Evolutionary conservation across 148 eudicot genomes (phyloP), one percentile per base, ranked within the genome.

Genomic region (Tetragonia tetragonoides): DNA sequence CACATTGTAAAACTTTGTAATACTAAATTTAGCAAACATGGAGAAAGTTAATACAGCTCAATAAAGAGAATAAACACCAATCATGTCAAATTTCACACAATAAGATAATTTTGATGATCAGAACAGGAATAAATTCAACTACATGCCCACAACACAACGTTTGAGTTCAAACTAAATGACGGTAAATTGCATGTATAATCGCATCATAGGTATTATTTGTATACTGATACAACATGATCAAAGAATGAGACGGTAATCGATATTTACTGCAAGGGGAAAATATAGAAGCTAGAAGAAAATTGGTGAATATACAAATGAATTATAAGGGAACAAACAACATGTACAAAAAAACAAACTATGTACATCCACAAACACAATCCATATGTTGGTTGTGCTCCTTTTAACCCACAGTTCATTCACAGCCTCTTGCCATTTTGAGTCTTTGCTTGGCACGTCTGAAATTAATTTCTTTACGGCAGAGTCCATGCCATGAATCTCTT

Each of bases 401-500:
- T 37, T 70, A 60, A 77, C 10, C 57, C 18, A 9, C 41, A 70
- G 20, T 73, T 75, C 81, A 78, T 18, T 67, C 75, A 39, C 56
- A 66, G 42, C 73, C 84, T 74, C 80, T 66, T 28, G 88, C 79
- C 24, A 74, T 47, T 37, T 82, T 82, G 47, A 93, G 82, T 23
- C 97, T 90, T 24, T 63, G 82, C 54, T 79, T 72, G n/a, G 87
- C 85, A 77, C 95, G 90, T 70, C 85, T 84, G 42, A 90, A 75
- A 72, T 71, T 84, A 74, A 87, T 80, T 62, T 82, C 64, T 71
- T 87, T 85, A 51, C 86, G 86, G 44, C 80, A 40, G 21, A 92
- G 84, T n/a, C 97, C 93, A 77, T 88, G 99, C 97, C 99, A 93
- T 11, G 76, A 38, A 67, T 74, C 73, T 17, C 76, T 38, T 2